phyloP scores from a whole-genome alignment of 306 rosid genomes.

The Prinsepia uniflora region DNA sequence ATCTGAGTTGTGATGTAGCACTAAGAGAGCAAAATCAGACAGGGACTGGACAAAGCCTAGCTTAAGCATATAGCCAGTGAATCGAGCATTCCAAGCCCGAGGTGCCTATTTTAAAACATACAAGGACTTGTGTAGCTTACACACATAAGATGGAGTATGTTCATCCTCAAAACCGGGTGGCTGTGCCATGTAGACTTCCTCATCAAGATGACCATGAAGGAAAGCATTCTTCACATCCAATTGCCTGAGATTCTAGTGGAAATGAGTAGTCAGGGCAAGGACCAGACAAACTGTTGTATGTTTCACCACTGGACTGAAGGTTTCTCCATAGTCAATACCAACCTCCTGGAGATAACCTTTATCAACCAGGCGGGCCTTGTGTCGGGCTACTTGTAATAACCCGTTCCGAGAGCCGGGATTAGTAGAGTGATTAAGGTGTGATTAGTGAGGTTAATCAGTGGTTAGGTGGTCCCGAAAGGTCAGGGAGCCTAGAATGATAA shows the following conservation, averaged over 20 bases:
- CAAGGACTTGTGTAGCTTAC: not conserved
- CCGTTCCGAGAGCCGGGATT: too few species aligned
- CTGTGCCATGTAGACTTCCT: too few species aligned
- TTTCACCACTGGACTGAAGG: not conserved
- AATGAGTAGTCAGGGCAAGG: not conserved
- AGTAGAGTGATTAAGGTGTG: too few species aligned
- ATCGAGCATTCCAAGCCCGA: not conserved
- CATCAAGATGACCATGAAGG: too few species aligned
- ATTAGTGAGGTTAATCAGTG: too few species aligned
- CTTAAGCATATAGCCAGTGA: too few species aligned
- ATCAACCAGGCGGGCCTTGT: not conserved
- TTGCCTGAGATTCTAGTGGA: not conserved
- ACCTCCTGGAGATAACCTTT: not conserved
- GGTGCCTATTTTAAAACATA: not conserved
- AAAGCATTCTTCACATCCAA: too few species aligned
- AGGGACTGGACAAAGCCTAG: not conserved
- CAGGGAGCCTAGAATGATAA: too few species aligned
- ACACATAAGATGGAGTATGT: not conserved
- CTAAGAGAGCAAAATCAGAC: not conserved
- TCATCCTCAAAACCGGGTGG: not conserved
- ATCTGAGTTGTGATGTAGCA: too few species aligned
- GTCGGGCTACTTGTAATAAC: too few species aligned
- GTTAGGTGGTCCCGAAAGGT: too few species aligned
- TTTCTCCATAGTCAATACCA: not conserved
- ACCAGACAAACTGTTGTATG: not conserved